These are phyloP conservation scores for Oidiodendron maius DNA, from an alignment of 495 filamentous ascomycete genomes.

Conservation along the genomic window DNA sequence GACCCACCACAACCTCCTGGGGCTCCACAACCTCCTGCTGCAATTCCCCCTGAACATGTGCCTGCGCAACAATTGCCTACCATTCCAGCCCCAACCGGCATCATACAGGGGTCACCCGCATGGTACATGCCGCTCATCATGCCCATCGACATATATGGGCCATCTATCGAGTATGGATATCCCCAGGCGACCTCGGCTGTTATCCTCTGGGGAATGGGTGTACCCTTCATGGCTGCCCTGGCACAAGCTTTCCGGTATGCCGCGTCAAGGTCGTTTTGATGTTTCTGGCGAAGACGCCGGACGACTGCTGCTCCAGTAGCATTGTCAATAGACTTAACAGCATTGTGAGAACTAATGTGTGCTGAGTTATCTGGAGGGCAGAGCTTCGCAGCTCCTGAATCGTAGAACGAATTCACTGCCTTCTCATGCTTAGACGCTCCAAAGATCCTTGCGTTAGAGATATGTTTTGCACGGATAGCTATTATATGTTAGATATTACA, in stretches of 20 bases:
- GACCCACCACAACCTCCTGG: slow-evolving; percentile 26
- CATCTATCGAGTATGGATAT: slow-evolving; percentile 38
- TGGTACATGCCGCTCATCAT: slow-evolving; percentile 32
- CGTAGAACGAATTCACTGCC: slow-evolving; percentile 47
- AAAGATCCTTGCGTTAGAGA: slow-evolving; percentile 32
- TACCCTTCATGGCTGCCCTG: slow-evolving; percentile 55
- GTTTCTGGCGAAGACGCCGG: slow-evolving; percentile 21
- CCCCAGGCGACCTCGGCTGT: slow-evolving; percentile 47
- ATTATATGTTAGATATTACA: neutral
- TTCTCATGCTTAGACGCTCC: slow-evolving; percentile 39
- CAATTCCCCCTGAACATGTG: slow-evolving; percentile 33
- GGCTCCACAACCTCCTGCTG: slow-evolving; percentile 40
- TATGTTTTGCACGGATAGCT: slow-evolving; percentile 59
- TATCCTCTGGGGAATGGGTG: slow-evolving; percentile 41
- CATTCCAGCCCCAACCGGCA: slow-evolving; percentile 42
- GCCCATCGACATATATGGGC: slow-evolving; percentile 24
- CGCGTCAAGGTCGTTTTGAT: slow-evolving; percentile 37
- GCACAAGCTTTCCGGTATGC: slow-evolving; percentile 57
- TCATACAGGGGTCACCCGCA: slow-evolving; percentile 43
- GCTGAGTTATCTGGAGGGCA: slow-evolving; percentile 52
- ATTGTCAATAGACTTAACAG: slow-evolving; percentile 28
- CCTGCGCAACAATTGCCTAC: slow-evolving; percentile 36
- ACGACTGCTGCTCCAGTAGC: slow-evolving; percentile 12
- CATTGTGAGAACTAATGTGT: slow-evolving; percentile 71
- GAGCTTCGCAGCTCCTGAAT: slow-evolving; percentile 44